Percentiles rank a stretch among this genome's conserved stretches.
phyloP scores from a whole-genome alignment of 1,284 basidiomycete genomes.

The Exobasidium rhododendri region DNA sequence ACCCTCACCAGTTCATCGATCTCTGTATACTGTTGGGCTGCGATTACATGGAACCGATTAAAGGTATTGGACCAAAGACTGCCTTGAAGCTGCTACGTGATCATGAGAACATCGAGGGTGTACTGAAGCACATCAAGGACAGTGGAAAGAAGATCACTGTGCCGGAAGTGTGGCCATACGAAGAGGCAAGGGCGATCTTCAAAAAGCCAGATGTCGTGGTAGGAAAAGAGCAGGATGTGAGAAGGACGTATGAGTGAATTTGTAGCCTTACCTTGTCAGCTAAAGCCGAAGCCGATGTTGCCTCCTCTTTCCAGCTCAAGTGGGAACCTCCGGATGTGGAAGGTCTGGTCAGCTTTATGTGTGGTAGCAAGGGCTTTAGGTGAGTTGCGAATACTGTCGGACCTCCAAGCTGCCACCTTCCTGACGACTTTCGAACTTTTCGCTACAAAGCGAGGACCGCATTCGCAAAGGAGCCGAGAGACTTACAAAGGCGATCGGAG shows the following conservation, averaged over 20 bases:
- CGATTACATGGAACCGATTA: slow-evolving; percentile 95
- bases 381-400: slow-evolving; percentile 56
- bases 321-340: slow-evolving; percentile 93
- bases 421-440: slow-evolving; percentile 2
- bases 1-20: slow-evolving; percentile 71
- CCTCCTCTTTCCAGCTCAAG: slow-evolving; percentile 63
- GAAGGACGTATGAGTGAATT: background rate
- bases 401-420: background rate
- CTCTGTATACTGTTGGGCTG: slow-evolving; percentile 95
- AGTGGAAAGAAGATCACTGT: slow-evolving; percentile 62
- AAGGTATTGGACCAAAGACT: slow-evolving; percentile 90
- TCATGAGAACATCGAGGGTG: slow-evolving; percentile 71
- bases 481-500: slow-evolving; percentile 76
- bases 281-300: background rate
- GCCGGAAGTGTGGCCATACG: slow-evolving; percentile 94
- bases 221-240: slow-evolving; percentile 79
- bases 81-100: slow-evolving; percentile 90
- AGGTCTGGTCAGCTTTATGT: slow-evolving; percentile 89
- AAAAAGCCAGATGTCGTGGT: slow-evolving; percentile 81
- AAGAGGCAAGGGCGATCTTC: slow-evolving; percentile 88
- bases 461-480: slow-evolving; percentile 94
- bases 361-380: slow-evolving; percentile 96
- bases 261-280: background rate
- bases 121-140: slow-evolving; percentile 70
- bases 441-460: slow-evolving; percentile 75